Base-by-base conservation (phyloP, 805 yeast genomes). In the Saturnispora sekii region DNA sequence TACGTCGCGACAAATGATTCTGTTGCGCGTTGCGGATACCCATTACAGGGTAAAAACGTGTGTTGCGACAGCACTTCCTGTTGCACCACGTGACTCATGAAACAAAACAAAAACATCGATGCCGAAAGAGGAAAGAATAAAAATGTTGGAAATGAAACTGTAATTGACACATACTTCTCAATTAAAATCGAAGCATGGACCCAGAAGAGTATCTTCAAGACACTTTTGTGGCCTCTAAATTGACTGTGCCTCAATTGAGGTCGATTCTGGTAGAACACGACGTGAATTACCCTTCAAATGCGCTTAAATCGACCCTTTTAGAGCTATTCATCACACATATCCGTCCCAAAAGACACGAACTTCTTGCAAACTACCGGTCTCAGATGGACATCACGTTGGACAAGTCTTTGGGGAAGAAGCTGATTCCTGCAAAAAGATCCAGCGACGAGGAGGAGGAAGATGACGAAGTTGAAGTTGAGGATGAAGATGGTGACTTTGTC, bases 211-310 rank as follows among this genome's bases (percentile, higher is more conserved):
- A 68, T 46, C 50, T 69, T 15, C 56, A 57, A 28, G 62, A 65
- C 3, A 67, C 72, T n/a, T 86, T 84, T 60, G 79, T 87, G 57
- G 83, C 90, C 6, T 64, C 70, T 21, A 65, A 70, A 34, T 65
- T 83, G 51, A 82, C 78, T 42, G 79, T 85, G 17, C 77, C 88
- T 3, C 77, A 84, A 48, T 68, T 90, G 56, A 73, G 93, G 54
- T 72, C 77, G 17, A 70, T 86, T 17, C 67, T 90, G 43, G 62
- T 69, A 10, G 79, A 75, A 45, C 74, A 86, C 57, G 70, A 74
- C n/a, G 67, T 89, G n/a, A 60, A 63, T 1, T 80, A 70, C 56
- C 72, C 83, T 0, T 66, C 82, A 1, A 67, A 72, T 38, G 81
- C 88, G 5, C 84, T 80, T 57, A 90, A 90, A 60, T 63, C 74